phyloP scores from a whole-genome alignment of 768 basidiomycete genomes.

The Suillus cothurnatus region DNA sequence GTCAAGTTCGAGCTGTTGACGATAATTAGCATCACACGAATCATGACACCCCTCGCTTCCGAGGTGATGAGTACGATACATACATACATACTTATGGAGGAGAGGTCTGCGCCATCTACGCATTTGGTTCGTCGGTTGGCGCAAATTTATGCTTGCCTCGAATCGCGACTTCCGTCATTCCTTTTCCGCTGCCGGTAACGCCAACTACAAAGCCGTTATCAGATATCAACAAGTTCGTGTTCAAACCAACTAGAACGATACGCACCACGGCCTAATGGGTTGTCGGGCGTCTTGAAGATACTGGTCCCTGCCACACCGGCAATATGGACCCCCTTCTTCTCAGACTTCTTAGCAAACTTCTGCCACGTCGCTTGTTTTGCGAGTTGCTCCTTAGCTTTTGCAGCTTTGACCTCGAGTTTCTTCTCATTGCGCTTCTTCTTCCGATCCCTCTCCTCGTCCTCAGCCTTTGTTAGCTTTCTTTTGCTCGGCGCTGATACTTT shows the following conservation, averaged over 20 bases:
- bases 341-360: constrained; percentile 93
- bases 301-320: constrained; percentile 87
- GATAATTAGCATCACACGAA: constrained; percentile 13
- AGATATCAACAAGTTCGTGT: constrained; percentile 15
- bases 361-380: constrained; percentile 89
- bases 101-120: constrained; percentile 19
- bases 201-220: constrained; percentile 56
- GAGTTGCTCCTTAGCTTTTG: constrained; percentile 87
- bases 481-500: constrained; percentile 53
- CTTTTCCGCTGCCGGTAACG: constrained; percentile 89
- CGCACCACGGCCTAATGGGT: constrained; percentile 83
- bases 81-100: constrained; percentile 12
- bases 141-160: constrained; percentile 79
- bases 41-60: constrained; percentile 1
- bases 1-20: constrained; percentile 18
- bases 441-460: constrained; percentile 84
- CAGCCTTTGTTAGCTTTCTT: constrained; percentile 75
- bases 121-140: constrained; percentile 45
- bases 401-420: constrained; percentile 80
- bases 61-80: not conserved
- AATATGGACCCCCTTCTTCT: constrained; percentile 91
- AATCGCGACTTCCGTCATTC: constrained; percentile 77
- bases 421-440: constrained; percentile 98
- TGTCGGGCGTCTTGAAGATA: constrained; percentile 94
- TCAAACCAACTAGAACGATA: constrained; percentile 25